phyloP scores from a whole-genome alignment of 768 basidiomycete species.

The Kwoniella europaea region DNA sequence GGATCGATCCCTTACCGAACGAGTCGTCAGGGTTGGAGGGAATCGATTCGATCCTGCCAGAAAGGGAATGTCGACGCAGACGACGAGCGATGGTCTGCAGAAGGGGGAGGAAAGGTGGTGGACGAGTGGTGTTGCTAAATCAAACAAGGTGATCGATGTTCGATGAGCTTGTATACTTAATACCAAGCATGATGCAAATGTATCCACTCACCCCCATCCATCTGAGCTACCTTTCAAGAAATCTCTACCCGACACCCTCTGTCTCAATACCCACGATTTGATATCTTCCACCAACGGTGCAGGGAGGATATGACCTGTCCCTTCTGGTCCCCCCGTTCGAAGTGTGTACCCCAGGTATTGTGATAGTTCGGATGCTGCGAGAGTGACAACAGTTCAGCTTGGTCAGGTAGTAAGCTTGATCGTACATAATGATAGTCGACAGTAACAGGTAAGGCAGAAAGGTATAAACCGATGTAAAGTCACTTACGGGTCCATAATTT shows the following conservation, averaged over 20 bases:
- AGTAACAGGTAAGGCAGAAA: too few relatives aligned
- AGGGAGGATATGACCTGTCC: constrained; percentile 39
- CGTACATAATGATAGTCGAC: background rate
- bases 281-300: constrained; percentile 50
- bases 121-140: constrained; percentile 21
- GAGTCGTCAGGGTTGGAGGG: constrained; percentile 22
- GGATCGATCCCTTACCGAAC: constrained; percentile 24
- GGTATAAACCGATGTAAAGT: too few relatives aligned
- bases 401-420: too few relatives aligned
- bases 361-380: constrained; percentile 42
- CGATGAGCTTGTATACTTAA: too few relatives aligned
- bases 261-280: constrained; percentile 48
- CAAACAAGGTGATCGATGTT: background rate
- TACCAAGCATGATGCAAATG: background rate
- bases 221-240: constrained; percentile 44
- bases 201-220: constrained; percentile 39
- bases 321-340: constrained; percentile 44
- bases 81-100: constrained; percentile 45
- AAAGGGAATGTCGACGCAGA: constrained; percentile 40
- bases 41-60: constrained; percentile 26
- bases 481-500: constrained; percentile 44
- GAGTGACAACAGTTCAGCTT: too few relatives aligned
- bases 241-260: constrained; percentile 38
- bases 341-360: constrained; percentile 41
- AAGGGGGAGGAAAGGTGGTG: constrained; percentile 50